A percentile compares a stretch with the other conserved stretches of the same genome.
Evolutionary conservation across 176 grass and related monocot genomes (phyloP).

Genomic region (Ensete ventricosum): DNA sequence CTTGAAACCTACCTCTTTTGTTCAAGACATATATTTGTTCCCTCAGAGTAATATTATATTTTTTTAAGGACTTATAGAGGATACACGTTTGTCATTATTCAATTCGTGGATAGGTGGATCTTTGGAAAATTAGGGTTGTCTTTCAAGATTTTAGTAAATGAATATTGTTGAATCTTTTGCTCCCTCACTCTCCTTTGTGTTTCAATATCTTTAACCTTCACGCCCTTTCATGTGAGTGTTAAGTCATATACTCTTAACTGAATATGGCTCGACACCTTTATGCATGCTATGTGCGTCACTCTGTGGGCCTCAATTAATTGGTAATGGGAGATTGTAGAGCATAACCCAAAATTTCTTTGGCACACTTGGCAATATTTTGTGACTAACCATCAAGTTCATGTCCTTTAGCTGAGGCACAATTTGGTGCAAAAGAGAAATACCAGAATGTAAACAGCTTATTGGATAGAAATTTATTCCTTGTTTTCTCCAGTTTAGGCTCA

Average conservation of each 20-base stretch:
- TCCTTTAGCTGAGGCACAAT: background rate
- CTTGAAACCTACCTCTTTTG: no score
- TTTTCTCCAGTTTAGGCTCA: background rate
- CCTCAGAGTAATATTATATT: no score
- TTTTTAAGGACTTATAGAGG: no score
- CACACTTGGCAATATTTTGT: background rate
- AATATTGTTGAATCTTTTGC: no score
- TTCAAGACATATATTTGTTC: no score
- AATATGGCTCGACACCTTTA: background rate
- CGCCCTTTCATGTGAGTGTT: no score
- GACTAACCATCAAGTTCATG: background rate
- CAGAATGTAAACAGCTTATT: background rate
- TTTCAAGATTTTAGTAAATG: no score
- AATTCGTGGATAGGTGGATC: no score
- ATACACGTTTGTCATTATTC: no score
- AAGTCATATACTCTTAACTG: background rate
- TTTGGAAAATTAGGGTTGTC: no score
- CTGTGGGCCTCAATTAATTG: background rate
- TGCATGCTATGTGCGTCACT: background rate
- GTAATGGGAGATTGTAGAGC: background rate
- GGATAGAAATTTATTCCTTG: background rate
- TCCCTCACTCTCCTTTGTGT: no score
- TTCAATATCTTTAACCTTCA: no score
- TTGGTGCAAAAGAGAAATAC: background rate
- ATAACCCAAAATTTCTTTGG: background rate